Conservation (phyloP, 257 asterid species). For the Lycium barbarum region DNA sequence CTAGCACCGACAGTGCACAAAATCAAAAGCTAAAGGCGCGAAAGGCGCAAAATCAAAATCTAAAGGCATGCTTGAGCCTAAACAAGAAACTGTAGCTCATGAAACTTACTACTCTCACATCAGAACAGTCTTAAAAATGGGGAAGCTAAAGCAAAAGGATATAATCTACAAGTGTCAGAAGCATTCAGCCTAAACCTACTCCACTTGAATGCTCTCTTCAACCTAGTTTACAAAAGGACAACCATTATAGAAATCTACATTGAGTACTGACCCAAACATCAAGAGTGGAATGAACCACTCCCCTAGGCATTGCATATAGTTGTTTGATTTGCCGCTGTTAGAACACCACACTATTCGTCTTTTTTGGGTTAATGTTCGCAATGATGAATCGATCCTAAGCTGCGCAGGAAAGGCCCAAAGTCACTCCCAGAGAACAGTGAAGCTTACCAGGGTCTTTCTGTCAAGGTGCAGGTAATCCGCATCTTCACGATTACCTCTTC, state of each 20-base stretch:
- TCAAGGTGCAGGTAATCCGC: too few species aligned
- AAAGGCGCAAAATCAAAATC: neutral
- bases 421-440: too few species aligned
- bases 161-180: neutral
- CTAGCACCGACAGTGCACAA: neutral
- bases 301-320: neutral
- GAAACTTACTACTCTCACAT: neutral
- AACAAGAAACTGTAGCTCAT: constrained; percentile 8
- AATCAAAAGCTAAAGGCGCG: neutral
- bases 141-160: constrained; percentile 3
- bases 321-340: too few species aligned
- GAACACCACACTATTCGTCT: too few species aligned
- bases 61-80: neutral
- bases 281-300: neutral
- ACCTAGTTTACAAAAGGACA: constrained; percentile 18
- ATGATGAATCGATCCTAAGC: too few species aligned
- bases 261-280: neutral
- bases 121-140: neutral
- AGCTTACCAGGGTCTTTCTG: too few species aligned
- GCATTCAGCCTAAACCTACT: neutral
- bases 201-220: neutral
- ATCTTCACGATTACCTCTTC: too few species aligned
- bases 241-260: neutral
- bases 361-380: too few species aligned
- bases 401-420: too few species aligned